Evolutionary conservation across 2,329 filamentous ascomycete genomes (phyloP).

Genomic region (Leptoxyphium fumago): DNA sequence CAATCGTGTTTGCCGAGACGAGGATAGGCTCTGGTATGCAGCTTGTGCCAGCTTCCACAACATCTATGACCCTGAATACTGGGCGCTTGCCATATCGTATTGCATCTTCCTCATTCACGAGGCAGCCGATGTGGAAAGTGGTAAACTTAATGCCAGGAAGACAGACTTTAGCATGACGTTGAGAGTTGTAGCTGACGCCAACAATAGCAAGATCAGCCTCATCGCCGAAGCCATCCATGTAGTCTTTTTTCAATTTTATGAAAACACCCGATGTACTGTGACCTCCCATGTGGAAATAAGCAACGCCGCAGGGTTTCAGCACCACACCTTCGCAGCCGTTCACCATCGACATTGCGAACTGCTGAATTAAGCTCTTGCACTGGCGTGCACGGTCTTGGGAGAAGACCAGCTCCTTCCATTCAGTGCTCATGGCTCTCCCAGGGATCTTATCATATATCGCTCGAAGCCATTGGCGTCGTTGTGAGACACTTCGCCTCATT

Average conservation of each 20-base stretch:
- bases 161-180: constrained; percentile 42
- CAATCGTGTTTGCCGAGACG: constrained; percentile 28
- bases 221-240: constrained; percentile 63
- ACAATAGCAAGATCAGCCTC: constrained; percentile 71
- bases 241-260: constrained; percentile 83
- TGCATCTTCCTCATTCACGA: constrained; percentile 51
- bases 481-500: constrained; percentile 39
- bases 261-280: constrained; percentile 1
- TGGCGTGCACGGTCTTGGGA: constrained; percentile 26
- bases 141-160: constrained; percentile 49
- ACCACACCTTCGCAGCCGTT: constrained; percentile 63
- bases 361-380: constrained; percentile 38
- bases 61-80: constrained; percentile 51
- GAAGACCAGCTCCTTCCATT: constrained; percentile 56
- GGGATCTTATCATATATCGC: constrained; percentile 38
- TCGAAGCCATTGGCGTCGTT: constrained; percentile 46
- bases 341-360: constrained; percentile 54
- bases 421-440: constrained; percentile 52
- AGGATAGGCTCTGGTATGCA: constrained; percentile 33
- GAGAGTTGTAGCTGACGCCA: constrained; percentile 56
- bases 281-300: constrained; percentile 46
- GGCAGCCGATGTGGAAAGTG: constrained; percentile 65
- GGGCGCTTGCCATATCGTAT: constrained; percentile 38
- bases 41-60: constrained; percentile 25
- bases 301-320: constrained; percentile 52